phyloP scores from a whole-genome alignment of 768 basidiomycete species.

The Heimioporus sp. region DNA sequence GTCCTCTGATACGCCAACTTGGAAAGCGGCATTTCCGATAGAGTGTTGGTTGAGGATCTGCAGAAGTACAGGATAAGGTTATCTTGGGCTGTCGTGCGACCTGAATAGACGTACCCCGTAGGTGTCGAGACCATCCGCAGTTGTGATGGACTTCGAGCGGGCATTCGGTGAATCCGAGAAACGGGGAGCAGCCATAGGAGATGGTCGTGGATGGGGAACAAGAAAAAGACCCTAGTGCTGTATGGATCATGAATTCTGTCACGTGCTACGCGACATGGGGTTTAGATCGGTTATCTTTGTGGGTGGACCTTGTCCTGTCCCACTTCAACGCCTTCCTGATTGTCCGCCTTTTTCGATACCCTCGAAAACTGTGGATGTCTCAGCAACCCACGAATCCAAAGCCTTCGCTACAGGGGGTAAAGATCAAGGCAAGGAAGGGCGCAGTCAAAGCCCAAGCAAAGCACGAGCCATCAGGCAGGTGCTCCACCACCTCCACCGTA shows the following conservation, averaged over 20 bases:
- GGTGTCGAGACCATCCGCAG: conserved; percentile 72
- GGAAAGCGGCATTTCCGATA: conserved; percentile 58
- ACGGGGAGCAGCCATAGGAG: conserved; percentile 24
- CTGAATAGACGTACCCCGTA: conserved; percentile 57
- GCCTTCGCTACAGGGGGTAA: conserved; percentile 90
- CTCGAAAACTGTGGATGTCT: conserved; percentile 81
- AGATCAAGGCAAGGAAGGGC: conserved; percentile 91
- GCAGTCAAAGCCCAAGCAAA: conserved; percentile 90
- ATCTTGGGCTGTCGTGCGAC: neutral
- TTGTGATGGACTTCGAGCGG: conserved; percentile 76
- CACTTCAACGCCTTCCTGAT: conserved; percentile 8
- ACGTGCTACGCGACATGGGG: conserved; percentile 20
- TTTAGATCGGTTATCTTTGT: conserved; percentile 20
- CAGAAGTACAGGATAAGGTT: neutral
- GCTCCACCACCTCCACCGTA: neutral
- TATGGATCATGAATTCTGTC: neutral
- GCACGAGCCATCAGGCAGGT: conserved; percentile 79
- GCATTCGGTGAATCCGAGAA: conserved; percentile 72
- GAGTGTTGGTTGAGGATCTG: conserved; percentile 60
- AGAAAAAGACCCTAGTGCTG: neutral
- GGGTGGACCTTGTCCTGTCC: neutral
- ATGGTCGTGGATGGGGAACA: conserved; percentile 12
- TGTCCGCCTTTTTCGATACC: conserved; percentile 29
- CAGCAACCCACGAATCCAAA: conserved; percentile 79
- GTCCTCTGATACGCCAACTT: conserved; percentile 72